Base-by-base conservation (phyloP, 2,329 filamentous ascomycete species). In the Ilyonectria robusta region DNA sequence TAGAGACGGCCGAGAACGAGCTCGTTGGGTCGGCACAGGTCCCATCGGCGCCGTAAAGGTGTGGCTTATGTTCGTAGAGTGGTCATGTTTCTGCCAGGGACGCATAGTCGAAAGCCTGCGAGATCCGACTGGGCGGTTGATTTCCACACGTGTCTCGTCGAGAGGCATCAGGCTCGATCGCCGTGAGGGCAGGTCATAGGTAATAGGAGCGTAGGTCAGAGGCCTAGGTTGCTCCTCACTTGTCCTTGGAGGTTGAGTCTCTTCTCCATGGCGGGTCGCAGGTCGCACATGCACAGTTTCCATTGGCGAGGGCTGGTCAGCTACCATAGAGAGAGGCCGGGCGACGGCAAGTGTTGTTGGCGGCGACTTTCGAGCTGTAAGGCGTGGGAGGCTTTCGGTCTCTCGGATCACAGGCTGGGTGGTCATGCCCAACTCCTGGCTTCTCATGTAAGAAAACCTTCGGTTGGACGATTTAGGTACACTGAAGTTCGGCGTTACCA, bases 241-340 rank as follows among this genome's bases (percentile, higher is more conserved):
- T 1, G 62, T 62, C 6, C 69, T 61, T 17, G 51, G 57, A 2
- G 57, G 46, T 9, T 57, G 65, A 13, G 66, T 73, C 29, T 76
- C 74, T 35, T 74, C 72, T 19, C 74, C 74, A 11, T 76, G 74
- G 1, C 74, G 72, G 8, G 74, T 81, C 7, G 76, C 76, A 21
- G 80, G 78, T 19, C 79, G 71, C 26, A 77, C 72, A 2, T 76
- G 70, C 11, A 75, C 66, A 10, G 75, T 74, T 17, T 75, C 72
- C 72, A 76, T 70, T 3, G 74, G 74, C 0, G 87, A 87, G 0
- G 86, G 86, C 51, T 87, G 83, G 65, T 89, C 87, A 58, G 84
- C 78, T 2, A 89, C 86, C 53, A 87, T 83, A 1, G 87, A 89
- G 10, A 89, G 77, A 2, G 87, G 86, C 6, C 86, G 82, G 2